A percentile compares a stretch with the other conserved stretches of the same genome.
Evolutionary conservation across 2,329 filamentous ascomycete genomes (phyloP).

Genomic region (Westerdykella aurantiaca): DNA sequence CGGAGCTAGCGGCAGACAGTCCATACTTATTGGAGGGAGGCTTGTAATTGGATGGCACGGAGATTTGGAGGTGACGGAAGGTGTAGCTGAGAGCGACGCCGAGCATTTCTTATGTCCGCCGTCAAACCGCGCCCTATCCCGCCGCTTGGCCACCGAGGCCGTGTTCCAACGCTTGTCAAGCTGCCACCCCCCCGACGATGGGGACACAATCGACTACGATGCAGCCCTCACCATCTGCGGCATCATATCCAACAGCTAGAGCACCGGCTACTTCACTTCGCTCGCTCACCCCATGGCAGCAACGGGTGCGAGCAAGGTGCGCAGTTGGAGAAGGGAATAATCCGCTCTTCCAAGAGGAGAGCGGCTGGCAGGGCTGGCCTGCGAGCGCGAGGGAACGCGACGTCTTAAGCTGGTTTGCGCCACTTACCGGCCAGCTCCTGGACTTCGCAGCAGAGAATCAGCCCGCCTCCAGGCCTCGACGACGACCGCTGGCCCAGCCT

Average conservation of each 20-base stretch:
- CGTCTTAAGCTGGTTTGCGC: slow-evolving; percentile 17
- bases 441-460: slow-evolving; percentile 12
- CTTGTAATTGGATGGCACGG: slow-evolving; percentile 8
- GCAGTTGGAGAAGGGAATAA: slow-evolving; percentile 13
- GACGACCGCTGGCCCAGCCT: slow-evolving; percentile 14
- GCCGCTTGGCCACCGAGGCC: slow-evolving; percentile 8
- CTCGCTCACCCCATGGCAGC: slow-evolving; percentile 7
- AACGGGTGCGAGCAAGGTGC: slow-evolving; percentile 8
- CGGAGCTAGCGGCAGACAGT: slow-evolving; percentile 8
- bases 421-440: slow-evolving; percentile 12
- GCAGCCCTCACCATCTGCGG: slow-evolving; percentile 11
- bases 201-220: slow-evolving; percentile 11
- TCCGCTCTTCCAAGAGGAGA: slow-evolving; percentile 10
- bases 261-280: slow-evolving; percentile 11
- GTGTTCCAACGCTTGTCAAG: slow-evolving; percentile 10
- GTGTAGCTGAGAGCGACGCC: slow-evolving; percentile 8
- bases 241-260: slow-evolving; percentile 12
- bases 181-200: slow-evolving; percentile 9
- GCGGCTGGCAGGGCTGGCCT: too few species aligned
- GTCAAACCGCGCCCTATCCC: slow-evolving; percentile 9
- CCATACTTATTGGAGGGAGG: slow-evolving; percentile 5
- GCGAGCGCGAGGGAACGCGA: slow-evolving; percentile 13
- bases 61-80: slow-evolving; percentile 5
- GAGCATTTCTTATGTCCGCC: slow-evolving; percentile 11
- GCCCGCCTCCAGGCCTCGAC: slow-evolving; percentile 7